Conservation (phyloP, 1,139 yeast genomes). For the Yamadazyma conglobata region DNA sequence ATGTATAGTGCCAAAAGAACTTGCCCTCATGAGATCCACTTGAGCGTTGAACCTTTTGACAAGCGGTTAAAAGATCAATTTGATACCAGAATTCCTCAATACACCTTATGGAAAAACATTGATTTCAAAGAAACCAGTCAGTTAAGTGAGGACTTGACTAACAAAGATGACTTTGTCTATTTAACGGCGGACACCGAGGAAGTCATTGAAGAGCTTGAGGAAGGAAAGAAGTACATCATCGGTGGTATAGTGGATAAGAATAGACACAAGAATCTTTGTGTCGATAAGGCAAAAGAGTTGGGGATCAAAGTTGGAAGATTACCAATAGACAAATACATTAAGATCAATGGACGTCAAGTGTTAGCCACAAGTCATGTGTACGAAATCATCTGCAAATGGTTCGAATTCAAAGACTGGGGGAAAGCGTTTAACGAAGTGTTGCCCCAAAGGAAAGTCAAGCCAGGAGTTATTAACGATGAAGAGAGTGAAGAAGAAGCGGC, state of each 20-base stretch:
- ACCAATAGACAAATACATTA: conserved; percentile 84
- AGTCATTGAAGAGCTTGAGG: conserved; percentile 54
- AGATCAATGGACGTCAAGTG: conserved; percentile 81
- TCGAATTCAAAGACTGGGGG: conserved; percentile 79
- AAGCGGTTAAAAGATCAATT: conserved; percentile 66
- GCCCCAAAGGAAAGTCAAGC: conserved; percentile 63
- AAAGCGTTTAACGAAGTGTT: conserved; percentile 78
- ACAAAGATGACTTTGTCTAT: conserved; percentile 50
- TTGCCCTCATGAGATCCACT: conserved; percentile 55
- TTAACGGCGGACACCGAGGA: conserved; percentile 87
- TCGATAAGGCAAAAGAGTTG: conserved; percentile 71
- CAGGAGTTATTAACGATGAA: too few relatives aligned
- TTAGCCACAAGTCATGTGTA: conserved; percentile 93
- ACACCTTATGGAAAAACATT: conserved; percentile 64
- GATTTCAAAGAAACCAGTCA: conserved; percentile 49
- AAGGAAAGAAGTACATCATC: conserved; percentile 72
- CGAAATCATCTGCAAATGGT: conserved; percentile 79
- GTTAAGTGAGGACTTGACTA: conserved; percentile 29
- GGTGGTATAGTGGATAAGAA: conserved; percentile 98
- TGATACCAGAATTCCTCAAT: conserved; percentile 57
- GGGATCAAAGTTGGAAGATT: conserved; percentile 73
- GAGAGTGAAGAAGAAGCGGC: conserved; percentile 4
- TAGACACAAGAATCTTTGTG: conserved; percentile 78
- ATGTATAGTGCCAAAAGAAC: conserved; percentile 75
- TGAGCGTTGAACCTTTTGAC: conserved; percentile 64